phyloP scores from a whole-genome alignment of 2,329 filamentous ascomycete genomes.

The Cercospora sp. region DNA sequence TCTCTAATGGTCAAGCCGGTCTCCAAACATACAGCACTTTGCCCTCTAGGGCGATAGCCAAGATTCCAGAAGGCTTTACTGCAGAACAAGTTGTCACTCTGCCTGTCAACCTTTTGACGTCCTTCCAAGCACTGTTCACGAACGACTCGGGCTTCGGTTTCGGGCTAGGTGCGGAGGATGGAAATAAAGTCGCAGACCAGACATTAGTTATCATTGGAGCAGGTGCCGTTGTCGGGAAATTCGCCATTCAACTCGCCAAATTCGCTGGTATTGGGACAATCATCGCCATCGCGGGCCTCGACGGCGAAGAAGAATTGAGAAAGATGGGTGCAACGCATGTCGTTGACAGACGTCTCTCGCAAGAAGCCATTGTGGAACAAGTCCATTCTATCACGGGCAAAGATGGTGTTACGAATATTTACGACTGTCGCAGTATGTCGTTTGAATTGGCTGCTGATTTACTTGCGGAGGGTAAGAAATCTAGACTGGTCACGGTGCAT shows the following conservation, averaged over 20 bases:
- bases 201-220: slow-evolving; percentile 3
- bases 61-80: not conserved
- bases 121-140: slow-evolving; percentile 12
- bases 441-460: slow-evolving; percentile 10
- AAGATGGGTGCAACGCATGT: slow-evolving; percentile 10
- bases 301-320: slow-evolving; percentile 7
- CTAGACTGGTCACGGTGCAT: not conserved
- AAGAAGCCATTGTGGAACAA: not conserved
- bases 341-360: not conserved
- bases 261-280: slow-evolving; percentile 11
- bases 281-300: slow-evolving; percentile 3
- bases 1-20: not conserved
- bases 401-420: slow-evolving; percentile 4
- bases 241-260: slow-evolving; percentile 15
- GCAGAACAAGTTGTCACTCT: slow-evolving; percentile 1
- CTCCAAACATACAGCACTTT: slow-evolving; percentile 8
- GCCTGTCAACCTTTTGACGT: slow-evolving; percentile 12
- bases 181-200: not conserved
- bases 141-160: not conserved
- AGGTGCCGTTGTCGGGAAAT: slow-evolving; percentile 13
- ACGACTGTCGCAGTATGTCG: slow-evolving; percentile 9
- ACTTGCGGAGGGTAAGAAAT: not conserved
- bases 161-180: not conserved
- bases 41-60: not conserved
- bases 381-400: slow-evolving; percentile 10